Base-by-base conservation (phyloP, 192 early-diverging fungal species). In the Spizellomyces sp. region DNA sequence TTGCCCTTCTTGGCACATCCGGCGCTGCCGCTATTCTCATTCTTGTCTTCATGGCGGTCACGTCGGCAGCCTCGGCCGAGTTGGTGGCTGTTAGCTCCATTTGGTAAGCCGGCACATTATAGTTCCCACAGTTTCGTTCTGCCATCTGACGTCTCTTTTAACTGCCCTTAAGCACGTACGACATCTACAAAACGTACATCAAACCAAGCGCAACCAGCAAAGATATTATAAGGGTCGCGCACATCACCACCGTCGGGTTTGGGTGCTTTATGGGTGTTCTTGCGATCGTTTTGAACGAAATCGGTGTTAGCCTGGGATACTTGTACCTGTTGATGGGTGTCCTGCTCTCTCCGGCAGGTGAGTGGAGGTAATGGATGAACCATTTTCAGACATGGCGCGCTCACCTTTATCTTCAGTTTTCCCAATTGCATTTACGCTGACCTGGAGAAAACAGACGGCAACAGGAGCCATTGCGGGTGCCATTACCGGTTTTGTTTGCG, bases 31-130 rank as follows among this genome's bases (percentile, higher is more conserved):
- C 89, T 6, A 80, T 87, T 19, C 67, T 91, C 46, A 73, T 92
- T 46, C 67, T 91, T 10, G 84, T 91, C 3, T 91, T 91, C 64
- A 91, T 91, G 90, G 90, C 90, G 43, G 90, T 92, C 15, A 91
- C 90, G 2, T 83, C 78, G n/a, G 89, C 90, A n/a, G 70, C 90
- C 8, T 91, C 89, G 54, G 90, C 89, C 8, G 90, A 91, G 59
- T 66, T 91, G 50, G 90, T 91, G 67, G 90, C 90, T 5, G 90
- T 91, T n/a, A 83, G 86, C 22, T 91, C 90, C 9, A 84, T 91
- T 47, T 22, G 27, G 27, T 36, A 36, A 36, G 27, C 27, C 27
- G 3, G 27, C 27, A 36, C 27, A 36, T 36, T 36, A 3, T 36
- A 36, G 27, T 36, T 3, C 3, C 27, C 27, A 36, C 27, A 36